These are phyloP conservation scores for Aspergillus hancockii DNA, from an alignment of 495 filamentous ascomycete genomes.

Conservation along the genomic window DNA sequence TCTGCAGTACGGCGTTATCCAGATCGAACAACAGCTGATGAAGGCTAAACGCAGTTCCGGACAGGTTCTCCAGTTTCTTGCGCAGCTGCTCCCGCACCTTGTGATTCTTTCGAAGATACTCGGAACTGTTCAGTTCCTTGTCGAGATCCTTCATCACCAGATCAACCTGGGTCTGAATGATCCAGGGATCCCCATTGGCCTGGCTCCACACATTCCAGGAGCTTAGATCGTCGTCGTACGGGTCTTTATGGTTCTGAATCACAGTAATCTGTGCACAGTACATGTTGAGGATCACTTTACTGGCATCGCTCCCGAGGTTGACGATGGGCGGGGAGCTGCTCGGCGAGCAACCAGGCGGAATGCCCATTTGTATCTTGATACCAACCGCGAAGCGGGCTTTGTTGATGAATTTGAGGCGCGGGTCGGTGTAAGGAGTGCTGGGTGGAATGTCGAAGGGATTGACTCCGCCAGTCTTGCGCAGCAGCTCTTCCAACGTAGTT, in stretches of 20 bases:
- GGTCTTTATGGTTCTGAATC: slow-evolving; percentile 1
- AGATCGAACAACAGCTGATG: neutral
- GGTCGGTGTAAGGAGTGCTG: neutral
- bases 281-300: slow-evolving; percentile 11
- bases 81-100: neutral
- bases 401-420: neutral
- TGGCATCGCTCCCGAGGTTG: neutral
- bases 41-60: neutral
- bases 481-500: slow-evolving; percentile 8
- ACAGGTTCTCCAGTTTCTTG: neutral
- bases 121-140: neutral
- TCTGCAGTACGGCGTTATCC: neutral
- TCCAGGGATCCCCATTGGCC: neutral
- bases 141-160: neutral
- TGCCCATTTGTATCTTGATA: slow-evolving; percentile 8
- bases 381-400: neutral
- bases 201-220: neutral
- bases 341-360: slow-evolving; percentile 1
- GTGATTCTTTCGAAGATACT: neutral
- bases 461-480: neutral
- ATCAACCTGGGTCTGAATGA: neutral
- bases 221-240: too few species aligned
- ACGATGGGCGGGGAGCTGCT: neutral
- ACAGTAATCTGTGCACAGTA: slow-evolving; percentile 8
- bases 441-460: slow-evolving; percentile 13